phyloP scores from a whole-genome alignment of 805 yeast species.

The Priceomyces medius region DNA sequence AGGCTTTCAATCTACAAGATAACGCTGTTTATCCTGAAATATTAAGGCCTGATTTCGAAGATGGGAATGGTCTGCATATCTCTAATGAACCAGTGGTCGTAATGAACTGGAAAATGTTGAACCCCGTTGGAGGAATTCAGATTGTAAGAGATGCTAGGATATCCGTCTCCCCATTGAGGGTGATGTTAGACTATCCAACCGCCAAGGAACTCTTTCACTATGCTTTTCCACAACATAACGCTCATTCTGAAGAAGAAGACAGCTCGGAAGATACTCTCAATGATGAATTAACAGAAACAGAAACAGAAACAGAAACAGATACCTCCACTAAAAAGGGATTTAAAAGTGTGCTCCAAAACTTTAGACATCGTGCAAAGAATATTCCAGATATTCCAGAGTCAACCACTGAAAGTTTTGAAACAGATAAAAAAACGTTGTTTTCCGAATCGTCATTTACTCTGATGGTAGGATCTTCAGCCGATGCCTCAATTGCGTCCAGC shows the following conservation, averaged over 20 bases:
- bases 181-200: slow-evolving; percentile 72
- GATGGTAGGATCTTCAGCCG: slow-evolving; percentile 4
- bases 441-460: slow-evolving; percentile 6
- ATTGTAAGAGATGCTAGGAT: slow-evolving; percentile 66
- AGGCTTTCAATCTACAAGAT: slow-evolving; percentile 63
- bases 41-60: slow-evolving; percentile 48
- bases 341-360: slow-evolving; percentile 12
- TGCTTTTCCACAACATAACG: slow-evolving; percentile 59
- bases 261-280: slow-evolving; percentile 5
- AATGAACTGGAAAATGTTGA: slow-evolving; percentile 71
- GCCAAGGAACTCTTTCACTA: slow-evolving; percentile 63
- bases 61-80: neutral
- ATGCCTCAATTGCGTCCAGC: slow-evolving; percentile 2
- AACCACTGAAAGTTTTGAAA: slow-evolving; percentile 4
- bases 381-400: slow-evolving; percentile 1
- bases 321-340: neutral
- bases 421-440: slow-evolving; percentile 1
- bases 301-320: neutral
- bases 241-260: slow-evolving; percentile 11
- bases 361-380: slow-evolving; percentile 6
- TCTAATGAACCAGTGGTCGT: slow-evolving; percentile 23
- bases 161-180: slow-evolving; percentile 59
- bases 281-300: neutral
- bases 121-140: slow-evolving; percentile 89
- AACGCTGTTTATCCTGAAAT: slow-evolving; percentile 68